Base-by-base conservation (phyloP, 1,284 basidiomycete genomes). In the Ustilago esculenta region DNA sequence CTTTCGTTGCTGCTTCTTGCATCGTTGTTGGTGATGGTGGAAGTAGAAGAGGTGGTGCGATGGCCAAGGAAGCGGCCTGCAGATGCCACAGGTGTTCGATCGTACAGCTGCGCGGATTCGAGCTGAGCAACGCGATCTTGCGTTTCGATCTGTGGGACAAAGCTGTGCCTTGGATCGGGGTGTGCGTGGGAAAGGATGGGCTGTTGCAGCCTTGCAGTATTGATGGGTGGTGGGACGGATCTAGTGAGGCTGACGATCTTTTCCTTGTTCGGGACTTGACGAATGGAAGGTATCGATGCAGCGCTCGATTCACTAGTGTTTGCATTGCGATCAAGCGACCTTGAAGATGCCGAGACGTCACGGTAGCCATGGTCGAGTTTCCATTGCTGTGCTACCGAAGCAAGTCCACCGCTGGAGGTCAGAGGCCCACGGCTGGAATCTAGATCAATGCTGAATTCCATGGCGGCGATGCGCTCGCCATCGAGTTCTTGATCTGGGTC, bases 191-290 rank as follows among this genome's bases (percentile, higher is more conserved):
- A 41, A 2, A 32, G 5, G 1, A 32, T 23, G 0, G 49, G 49
- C 20, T 53, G 60, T 23, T 64, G 49, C 30, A 41, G 27, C 12
- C 37, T 36, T 7, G 56, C 34, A 9, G 27, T n/a, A 15, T 32
- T 32, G 23, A 48, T 43, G 3, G 57, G 36, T 6, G 49, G 44
- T 17, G 67, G 60, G 11, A 58, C 46, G 5, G 66, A 54, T 25
- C 67, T 48, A 1, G 67, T 76, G 35, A 77, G 59, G 34, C 46
- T 71, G 47, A 76, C 75, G n/a, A 71, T 39, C 44, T 75, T 70
- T 40, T 70, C 66, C 33, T 65, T 63, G 43, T 46, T 65, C 2
- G 48, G 36, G 11, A 67, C 59, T 10, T 65, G 23, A 15, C 64
- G 60, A 6, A 73, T 56, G 17, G 50, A 35, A 8, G 70, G 65